phyloP scores from a whole-genome alignment of 1,139 yeast species.

The Eremothecium sinecaudum region DNA sequence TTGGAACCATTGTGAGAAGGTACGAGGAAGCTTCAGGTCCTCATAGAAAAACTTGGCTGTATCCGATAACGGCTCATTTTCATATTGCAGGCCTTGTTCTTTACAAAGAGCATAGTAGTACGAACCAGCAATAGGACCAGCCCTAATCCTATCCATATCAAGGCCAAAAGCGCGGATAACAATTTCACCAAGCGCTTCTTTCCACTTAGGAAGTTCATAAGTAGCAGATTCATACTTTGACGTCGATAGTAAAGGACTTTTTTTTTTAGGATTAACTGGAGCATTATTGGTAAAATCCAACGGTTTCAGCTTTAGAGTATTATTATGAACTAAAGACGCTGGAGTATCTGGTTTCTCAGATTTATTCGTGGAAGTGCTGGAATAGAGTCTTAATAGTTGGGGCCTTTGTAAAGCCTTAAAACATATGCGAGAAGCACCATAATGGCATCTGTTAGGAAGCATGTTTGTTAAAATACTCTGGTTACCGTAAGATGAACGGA shows the following conservation, averaged over 20 bases:
- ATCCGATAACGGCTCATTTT: constrained; percentile 54
- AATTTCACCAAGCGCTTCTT: constrained; percentile 62
- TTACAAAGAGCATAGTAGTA: constrained; percentile 80
- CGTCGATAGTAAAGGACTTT: constrained; percentile 44
- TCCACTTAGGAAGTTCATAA: constrained; percentile 58
- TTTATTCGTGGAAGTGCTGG: too few relatives aligned
- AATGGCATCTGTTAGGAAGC: too few relatives aligned
- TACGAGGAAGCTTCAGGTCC: constrained; percentile 68
- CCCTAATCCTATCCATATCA: constrained; percentile 86
- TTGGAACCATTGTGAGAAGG: constrained; percentile 93
- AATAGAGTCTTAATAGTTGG: too few relatives aligned
- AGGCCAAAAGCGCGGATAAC: constrained; percentile 57
- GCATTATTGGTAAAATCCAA: constrained; percentile 16
- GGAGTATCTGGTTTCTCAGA: too few relatives aligned
- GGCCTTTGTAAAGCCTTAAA: too few relatives aligned
- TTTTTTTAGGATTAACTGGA: constrained; percentile 24
- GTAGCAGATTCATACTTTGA: constrained; percentile 50
- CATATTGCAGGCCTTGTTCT: constrained; percentile 68
- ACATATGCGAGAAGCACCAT: too few relatives aligned
- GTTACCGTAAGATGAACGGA: too few relatives aligned
- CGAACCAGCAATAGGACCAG: constrained; percentile 92
- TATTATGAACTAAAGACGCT: constrained; percentile 15
- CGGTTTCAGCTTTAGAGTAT: constrained; percentile 16
- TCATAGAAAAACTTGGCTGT: constrained; percentile 69
- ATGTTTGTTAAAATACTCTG: too few relatives aligned